Evolutionary conservation across 345 rosid genomes (phyloP).

Genomic region (Salix exigua): DNA sequence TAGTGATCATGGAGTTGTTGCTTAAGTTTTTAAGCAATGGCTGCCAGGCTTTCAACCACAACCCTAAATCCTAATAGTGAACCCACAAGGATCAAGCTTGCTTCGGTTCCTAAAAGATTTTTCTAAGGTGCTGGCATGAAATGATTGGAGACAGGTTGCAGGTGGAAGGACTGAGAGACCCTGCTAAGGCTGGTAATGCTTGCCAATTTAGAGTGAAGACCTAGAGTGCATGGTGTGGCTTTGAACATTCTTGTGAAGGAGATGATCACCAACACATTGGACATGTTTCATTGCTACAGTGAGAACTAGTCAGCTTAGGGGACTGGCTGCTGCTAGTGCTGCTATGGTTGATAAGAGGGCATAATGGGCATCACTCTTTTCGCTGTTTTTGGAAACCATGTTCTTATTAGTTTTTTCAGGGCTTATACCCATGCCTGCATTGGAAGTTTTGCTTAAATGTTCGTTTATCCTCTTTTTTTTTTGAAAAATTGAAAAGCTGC

Average conservation of each 20-base stretch:
- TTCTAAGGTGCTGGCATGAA: not conserved
- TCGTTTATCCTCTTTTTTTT: not conserved
- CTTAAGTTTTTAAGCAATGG: constrained; percentile 47
- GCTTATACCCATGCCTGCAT: not conserved
- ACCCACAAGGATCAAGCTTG: not conserved
- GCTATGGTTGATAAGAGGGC: constrained; percentile 22
- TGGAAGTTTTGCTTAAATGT: not conserved
- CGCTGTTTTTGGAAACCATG: not conserved
- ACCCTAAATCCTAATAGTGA: constrained; percentile 1
- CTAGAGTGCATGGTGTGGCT: not conserved
- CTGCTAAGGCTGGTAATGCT: not conserved
- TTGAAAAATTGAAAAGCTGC: not conserved
- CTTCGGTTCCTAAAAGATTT: constrained; percentile 3
- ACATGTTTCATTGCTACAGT: not conserved
- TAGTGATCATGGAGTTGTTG: constrained; percentile 61
- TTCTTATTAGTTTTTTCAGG: not conserved
- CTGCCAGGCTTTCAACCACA: constrained; percentile 38
- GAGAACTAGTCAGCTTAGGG: constrained; percentile 28
- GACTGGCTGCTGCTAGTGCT: constrained; percentile 60
- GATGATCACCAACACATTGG: constrained; percentile 1
- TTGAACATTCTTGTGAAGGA: not conserved
- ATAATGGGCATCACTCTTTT: not conserved
- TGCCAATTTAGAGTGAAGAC: not conserved
- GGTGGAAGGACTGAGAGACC: not conserved
- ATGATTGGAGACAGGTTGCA: constrained; percentile 9